Evolutionary conservation across 2,329 filamentous ascomycete genomes (phyloP), one percentile per base, ranked within the genome.

Genomic region (Penicillium sp.): DNA sequence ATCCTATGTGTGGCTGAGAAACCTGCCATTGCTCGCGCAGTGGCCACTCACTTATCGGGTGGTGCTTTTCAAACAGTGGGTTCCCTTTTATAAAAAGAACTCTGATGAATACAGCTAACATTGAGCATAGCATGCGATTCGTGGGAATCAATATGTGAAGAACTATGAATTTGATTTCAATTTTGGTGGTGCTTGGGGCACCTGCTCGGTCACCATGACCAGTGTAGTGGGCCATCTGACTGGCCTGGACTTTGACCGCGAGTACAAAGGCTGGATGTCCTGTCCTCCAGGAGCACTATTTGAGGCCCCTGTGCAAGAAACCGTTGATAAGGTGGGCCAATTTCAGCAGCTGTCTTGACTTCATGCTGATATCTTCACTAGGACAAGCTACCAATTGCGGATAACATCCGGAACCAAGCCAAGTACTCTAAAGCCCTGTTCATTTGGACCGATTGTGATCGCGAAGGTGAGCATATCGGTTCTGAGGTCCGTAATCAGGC

Each of bases 381-480:
- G 85, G 87, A 92, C 68, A 95, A 92, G 69, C 87, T 87, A 66
- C 78, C 82, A 1, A 88, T 99, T 60, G 92, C 92, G 10, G 82
- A 86, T 32, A 99, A 99, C 69, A 94, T 99, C 67, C 84, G 88
- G 64, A 78, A 82, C 1, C 88, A 96, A 72, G 93, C 94, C 18
- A 82, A 82, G 58, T 82, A 83, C 69, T 82, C 86, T n/a, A 83
- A 81, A 53, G 85, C 87, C 13, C 80, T 99, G 32, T 93, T 95
- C 73, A 97, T 99, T 66, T 99, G 94, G 94, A 99, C 94, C 0
- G 94, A 99, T 81, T 97, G 94, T 74, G 94, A 99, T 79, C 86
- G 92, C 53, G 94, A 99, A 80, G 94, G 94, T 35, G 94, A 99
- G 73, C 89, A 97, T 70, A 99, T 99, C 64, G 94, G 94, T 7